A percentile compares a stretch with the other conserved stretches of the same genome.
phyloP scores from a whole-genome alignment of 2,329 filamentous ascomycete species.

The Sclerotinia subarctica region DNA sequence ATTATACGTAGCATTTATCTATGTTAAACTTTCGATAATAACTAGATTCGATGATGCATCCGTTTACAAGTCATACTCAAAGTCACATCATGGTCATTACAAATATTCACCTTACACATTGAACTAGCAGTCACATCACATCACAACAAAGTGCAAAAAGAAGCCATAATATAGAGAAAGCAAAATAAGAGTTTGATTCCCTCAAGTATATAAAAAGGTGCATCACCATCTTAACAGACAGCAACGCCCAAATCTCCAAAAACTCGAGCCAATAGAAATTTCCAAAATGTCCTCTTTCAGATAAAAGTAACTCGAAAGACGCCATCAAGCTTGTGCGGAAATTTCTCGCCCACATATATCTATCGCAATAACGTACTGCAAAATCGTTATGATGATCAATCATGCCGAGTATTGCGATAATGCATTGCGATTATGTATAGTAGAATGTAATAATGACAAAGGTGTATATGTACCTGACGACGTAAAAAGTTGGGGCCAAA shows the following conservation, averaged over 20 bases:
- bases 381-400: constrained; percentile 4
- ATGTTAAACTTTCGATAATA: background rate
- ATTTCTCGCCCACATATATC: background rate
- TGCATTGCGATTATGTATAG: background rate
- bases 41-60: background rate
- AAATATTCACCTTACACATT: background rate
- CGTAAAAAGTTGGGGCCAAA: constrained; percentile 3
- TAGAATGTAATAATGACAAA: background rate
- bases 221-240: background rate
- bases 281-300: background rate
- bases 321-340: constrained; percentile 6
- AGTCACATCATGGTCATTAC: background rate
- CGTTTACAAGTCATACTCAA: background rate
- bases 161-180: constrained; percentile 2
- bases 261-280: background rate
- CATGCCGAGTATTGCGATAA: background rate
- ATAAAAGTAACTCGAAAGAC: background rate
- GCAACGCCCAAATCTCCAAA: background rate
- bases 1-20: no score
- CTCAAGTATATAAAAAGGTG: background rate
- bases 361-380: background rate
- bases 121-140: background rate
- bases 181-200: constrained; percentile 19
- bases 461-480: background rate
- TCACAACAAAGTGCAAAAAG: background rate